Conservation (phyloP, 2,329 filamentous ascomycete species). For the Talaromyces islandicus region DNA sequence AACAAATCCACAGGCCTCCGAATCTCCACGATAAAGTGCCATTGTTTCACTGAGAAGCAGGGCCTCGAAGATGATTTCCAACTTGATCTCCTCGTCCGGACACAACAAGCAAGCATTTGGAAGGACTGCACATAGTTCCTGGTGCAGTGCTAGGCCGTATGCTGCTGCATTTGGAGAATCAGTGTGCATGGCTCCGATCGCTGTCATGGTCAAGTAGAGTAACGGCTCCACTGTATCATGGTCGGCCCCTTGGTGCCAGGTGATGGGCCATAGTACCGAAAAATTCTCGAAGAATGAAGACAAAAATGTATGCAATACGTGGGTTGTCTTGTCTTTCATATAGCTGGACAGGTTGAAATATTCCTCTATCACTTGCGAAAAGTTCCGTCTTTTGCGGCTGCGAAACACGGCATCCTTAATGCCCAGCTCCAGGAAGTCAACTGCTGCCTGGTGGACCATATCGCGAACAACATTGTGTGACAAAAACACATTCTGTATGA, state of each 20-base stretch:
- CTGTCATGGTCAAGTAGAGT: background rate
- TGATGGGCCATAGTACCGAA: background rate
- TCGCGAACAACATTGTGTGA: background rate
- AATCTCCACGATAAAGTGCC: background rate
- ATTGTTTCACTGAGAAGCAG: background rate
- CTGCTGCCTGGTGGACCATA: background rate
- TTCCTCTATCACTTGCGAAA: background rate
- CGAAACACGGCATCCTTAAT: background rate
- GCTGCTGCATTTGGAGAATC: background rate
- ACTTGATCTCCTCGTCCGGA: background rate
- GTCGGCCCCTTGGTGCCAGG: background rate
- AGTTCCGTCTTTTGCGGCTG: background rate
- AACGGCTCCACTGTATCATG: background rate
- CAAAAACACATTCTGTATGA: background rate
- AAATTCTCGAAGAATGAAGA: background rate
- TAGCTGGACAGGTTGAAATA: background rate
- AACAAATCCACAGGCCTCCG: background rate
- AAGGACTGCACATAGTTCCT: background rate
- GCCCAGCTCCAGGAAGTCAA: background rate
- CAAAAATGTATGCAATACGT: background rate
- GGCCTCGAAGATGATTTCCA: background rate
- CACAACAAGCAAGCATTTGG: background rate
- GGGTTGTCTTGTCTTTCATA: background rate
- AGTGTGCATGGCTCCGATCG: background rate
- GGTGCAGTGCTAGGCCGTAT: background rate